Base-by-base conservation (phyloP, 2,329 filamentous ascomycete genomes). In the Colletotrichum sublineola region DNA sequence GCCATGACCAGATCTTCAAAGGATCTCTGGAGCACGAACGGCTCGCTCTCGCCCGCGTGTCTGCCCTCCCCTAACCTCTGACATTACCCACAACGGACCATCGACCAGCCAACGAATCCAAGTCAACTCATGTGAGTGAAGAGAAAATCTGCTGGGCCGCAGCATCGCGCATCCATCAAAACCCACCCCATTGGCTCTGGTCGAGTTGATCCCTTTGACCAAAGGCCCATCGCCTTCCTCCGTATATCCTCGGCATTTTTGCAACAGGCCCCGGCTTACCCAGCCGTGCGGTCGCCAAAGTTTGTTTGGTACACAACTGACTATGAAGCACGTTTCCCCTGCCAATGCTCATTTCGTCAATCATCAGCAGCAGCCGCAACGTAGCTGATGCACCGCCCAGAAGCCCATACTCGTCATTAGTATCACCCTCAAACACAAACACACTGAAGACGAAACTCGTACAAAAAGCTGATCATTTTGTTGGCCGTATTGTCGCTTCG, bases 201-300 rank as follows among this genome's bases (percentile, higher is more conserved):
- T 60, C 55, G 1, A 18, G 12, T 8, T 42, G 55, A 14, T 24
- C 33, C 36, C 42, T 31, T 58, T 14, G 50, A 52, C 40, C 38
- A 24, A 20, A 20, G n/a, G 29, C n/a, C 31, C 68, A 42, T 31
- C 61, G n/a, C 40, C 33, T 42, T 24, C 24, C 24, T 24, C 24
- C 24, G 24, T 24, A 24, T 24, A 24, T 24, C 24, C 24, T 24
- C 24, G 24, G 24, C 24, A 24, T 24, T 24, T 38, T 29, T 46
- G 52, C 64, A 31, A 40, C 33, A 60, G 7, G 5, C 24, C 56
- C 46, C 20, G 38, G 57, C 55, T n/a, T 20, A 31, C 64, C 56
- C 64, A 52, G 44, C 52, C 58, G 29, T 63, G 65, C 55, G 53
- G 52, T 58, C 60, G 29, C 64, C 24, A 24, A 69, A 69, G 46